Conservation (phyloP, 1,284 basidiomycete genomes). For the Tylopilus sp. region DNA sequence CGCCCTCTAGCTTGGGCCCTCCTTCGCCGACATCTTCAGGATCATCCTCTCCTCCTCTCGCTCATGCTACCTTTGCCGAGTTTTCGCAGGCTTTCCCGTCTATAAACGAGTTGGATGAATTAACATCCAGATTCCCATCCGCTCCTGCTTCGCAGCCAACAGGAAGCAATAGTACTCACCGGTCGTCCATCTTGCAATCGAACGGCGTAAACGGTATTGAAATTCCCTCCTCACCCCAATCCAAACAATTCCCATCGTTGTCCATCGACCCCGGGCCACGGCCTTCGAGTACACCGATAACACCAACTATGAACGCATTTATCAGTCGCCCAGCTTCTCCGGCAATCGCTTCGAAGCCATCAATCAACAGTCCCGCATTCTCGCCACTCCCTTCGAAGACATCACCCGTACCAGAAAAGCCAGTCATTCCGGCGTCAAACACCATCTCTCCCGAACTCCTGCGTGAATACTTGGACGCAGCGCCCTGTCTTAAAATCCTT, state of each 20-base stretch:
- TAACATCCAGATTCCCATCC: constrained; percentile 46
- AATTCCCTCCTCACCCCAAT: constrained; percentile 16
- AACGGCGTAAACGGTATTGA: constrained; percentile 14
- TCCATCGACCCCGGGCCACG: constrained; percentile 56
- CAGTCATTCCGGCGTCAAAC: constrained; percentile 46
- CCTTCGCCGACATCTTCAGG: constrained; percentile 67
- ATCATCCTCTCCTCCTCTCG: constrained; percentile 46
- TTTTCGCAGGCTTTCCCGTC: constrained; percentile 66
- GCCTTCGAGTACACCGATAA: constrained; percentile 70
- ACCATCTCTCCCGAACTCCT: constrained; percentile 62
- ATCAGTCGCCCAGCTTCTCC: constrained; percentile 59
- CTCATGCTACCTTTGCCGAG: constrained; percentile 43
- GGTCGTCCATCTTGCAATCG: constrained; percentile 12
- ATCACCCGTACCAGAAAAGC: constrained; percentile 37
- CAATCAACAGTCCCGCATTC: constrained; percentile 21
- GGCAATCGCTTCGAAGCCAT: constrained; percentile 22
- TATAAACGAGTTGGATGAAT: constrained; percentile 70
- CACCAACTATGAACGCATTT: constrained; percentile 53
- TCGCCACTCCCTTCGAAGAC: constrained; percentile 21
- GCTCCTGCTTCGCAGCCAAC: constrained; percentile 42
- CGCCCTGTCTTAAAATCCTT: constrained; percentile 60
- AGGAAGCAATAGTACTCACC: constrained; percentile 30
- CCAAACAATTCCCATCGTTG: constrained; percentile 43
- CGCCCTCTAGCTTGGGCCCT: constrained; percentile 63
- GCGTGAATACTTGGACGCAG: constrained; percentile 53